A percentile compares a stretch with the other conserved stretches of the same genome.
Conservation (phyloP, 1,284 basidiomycete species). For the Trametes polyzona region DNA sequence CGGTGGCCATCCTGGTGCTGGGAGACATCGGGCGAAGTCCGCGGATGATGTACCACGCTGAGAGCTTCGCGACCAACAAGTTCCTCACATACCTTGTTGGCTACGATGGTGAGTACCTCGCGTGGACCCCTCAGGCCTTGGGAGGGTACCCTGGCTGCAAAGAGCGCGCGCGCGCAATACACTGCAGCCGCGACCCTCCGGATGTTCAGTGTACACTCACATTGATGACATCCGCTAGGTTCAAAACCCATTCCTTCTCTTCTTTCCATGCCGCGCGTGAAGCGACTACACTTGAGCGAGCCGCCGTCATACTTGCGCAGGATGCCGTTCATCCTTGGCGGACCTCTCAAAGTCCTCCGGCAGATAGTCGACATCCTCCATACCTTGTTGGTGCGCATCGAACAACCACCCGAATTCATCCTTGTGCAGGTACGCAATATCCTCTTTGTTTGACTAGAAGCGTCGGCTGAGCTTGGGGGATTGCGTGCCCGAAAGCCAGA, state of each 20-base stretch:
- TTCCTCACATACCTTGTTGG: conserved; percentile 88
- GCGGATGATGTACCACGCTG: conserved; percentile 98
- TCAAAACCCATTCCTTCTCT: conserved; percentile 76
- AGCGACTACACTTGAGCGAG: conserved; percentile 68
- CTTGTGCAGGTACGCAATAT: conserved; percentile 78
- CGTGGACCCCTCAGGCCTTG: not conserved
- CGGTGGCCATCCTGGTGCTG: conserved; percentile 88
- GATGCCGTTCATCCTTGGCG: conserved; percentile 78
- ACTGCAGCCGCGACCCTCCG: no score
- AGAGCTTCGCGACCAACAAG: conserved; percentile 83
- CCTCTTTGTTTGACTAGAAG: accelerated
- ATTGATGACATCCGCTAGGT: no score
- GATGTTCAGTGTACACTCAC: no score
- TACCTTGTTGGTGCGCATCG: conserved; percentile 64
- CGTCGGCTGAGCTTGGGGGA: not conserved
- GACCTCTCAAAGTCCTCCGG: conserved; percentile 80
- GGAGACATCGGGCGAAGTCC: conserved; percentile 97
- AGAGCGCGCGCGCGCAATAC: no score
- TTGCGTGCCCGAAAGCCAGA: conserved; percentile 53
- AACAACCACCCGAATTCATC: conserved; percentile 81
- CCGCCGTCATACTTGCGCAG: conserved; percentile 58
- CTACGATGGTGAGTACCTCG: conserved; percentile 68
- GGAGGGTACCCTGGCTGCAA: not conserved
- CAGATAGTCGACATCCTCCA: conserved; percentile 70
- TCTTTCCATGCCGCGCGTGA: conserved; percentile 63